Conservation (phyloP, 768 basidiomycete species). For the Phaffia tasmanica region DNA sequence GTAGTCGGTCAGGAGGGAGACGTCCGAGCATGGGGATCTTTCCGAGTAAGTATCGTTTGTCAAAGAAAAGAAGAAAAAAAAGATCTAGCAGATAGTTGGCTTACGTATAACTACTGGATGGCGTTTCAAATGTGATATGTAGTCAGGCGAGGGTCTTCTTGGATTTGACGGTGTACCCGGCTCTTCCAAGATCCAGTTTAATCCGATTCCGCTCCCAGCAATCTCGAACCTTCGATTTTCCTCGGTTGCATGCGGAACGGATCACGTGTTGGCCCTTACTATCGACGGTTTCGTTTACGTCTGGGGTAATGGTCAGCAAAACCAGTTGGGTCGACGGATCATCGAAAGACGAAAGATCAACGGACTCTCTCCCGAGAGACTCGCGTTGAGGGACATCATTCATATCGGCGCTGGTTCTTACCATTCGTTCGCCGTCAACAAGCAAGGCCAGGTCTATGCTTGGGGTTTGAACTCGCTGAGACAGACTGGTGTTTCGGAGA, state of each 20-base stretch:
- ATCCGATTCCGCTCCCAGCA: slow-evolving; percentile 39
- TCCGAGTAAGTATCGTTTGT: slow-evolving; percentile 17
- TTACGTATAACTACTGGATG: background rate
- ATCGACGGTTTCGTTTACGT: slow-evolving; percentile 76
- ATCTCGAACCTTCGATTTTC: slow-evolving; percentile 46
- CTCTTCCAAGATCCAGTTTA: slow-evolving; percentile 57
- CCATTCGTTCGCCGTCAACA: slow-evolving; percentile 83
- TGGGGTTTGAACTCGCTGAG: slow-evolving; percentile 90
- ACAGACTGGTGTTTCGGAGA: slow-evolving; percentile 50
- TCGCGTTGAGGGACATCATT: slow-evolving; percentile 64
- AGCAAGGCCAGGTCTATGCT: slow-evolving; percentile 70
- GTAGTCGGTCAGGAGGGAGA: slow-evolving; percentile 22
- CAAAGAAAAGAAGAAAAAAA: slow-evolving; percentile 4
- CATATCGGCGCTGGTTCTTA: slow-evolving; percentile 68
- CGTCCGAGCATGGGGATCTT: slow-evolving; percentile 26
- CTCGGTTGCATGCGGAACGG: slow-evolving; percentile 66
- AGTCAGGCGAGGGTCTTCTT: slow-evolving; percentile 59
- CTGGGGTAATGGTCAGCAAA: slow-evolving; percentile 83
- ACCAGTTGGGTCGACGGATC: slow-evolving; percentile 82
- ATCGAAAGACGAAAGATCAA: slow-evolving; percentile 77
- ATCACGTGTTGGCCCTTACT: slow-evolving; percentile 81
- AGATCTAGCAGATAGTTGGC: background rate
- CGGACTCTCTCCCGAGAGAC: slow-evolving; percentile 70
- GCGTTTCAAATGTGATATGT: background rate
- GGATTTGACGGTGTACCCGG: slow-evolving; percentile 53